These are phyloP conservation scores for Alternaria hordeiaustralica DNA, from an alignment of 2,329 filamentous ascomycete genomes.

Conservation along the genomic window DNA sequence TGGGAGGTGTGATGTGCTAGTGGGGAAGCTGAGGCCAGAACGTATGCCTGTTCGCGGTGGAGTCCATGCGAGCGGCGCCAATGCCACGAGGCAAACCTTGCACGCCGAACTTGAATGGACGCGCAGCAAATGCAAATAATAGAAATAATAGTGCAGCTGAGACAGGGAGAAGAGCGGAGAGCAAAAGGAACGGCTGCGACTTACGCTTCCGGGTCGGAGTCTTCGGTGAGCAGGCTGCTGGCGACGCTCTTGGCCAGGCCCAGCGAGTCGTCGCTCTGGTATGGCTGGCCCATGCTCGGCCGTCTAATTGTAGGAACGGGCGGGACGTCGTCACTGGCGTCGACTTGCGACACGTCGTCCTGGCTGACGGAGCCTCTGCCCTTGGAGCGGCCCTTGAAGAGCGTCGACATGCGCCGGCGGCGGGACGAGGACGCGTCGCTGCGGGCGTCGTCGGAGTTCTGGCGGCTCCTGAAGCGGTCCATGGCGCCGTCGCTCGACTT, in stretches of 20 bases:
- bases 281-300: slow-evolving; percentile 20
- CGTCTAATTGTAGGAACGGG: slow-evolving; percentile 29
- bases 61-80: slow-evolving; percentile 26
- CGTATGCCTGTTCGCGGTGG: slow-evolving; percentile 18
- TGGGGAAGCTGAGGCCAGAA: slow-evolving; percentile 32
- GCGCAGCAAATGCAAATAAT: slow-evolving; percentile 12
- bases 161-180: slow-evolving; percentile 2
- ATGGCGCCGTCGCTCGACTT: slow-evolving; percentile 49
- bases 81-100: slow-evolving; percentile 14
- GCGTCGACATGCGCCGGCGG: slow-evolving; percentile 58
- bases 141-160: slow-evolving; percentile 10
- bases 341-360: slow-evolving; percentile 33
- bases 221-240: slow-evolving; percentile 59
- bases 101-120: neutral
- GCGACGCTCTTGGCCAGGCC: slow-evolving; percentile 52
- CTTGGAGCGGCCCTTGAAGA: slow-evolving; percentile 57
- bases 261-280: slow-evolving; percentile 52
- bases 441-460: slow-evolving; percentile 48
- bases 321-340: slow-evolving; percentile 28
- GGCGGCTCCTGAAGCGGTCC: slow-evolving; percentile 49
- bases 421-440: slow-evolving; percentile 50
- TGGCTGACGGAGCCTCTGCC: slow-evolving; percentile 39
- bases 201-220: slow-evolving; percentile 59
- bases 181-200: slow-evolving; percentile 34
- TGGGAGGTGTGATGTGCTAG: slow-evolving; percentile 3